Evolutionary conservation across 345 rosid species (phyloP), one percentile per base, ranked within the genome.

Genomic region (Gossypium arboreum): DNA sequence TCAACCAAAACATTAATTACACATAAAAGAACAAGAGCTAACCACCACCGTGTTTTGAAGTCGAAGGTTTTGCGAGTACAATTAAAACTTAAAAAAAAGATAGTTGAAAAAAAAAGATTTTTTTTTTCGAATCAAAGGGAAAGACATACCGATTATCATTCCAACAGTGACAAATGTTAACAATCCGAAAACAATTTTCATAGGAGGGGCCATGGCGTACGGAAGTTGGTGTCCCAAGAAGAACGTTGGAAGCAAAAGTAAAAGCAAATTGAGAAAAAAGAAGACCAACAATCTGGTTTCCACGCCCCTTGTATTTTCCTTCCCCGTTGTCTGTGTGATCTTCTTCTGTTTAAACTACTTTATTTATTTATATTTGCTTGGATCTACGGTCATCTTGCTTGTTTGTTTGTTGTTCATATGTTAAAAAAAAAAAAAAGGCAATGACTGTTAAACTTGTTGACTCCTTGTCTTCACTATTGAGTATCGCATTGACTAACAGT

Each of bases 91-190:
- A 7, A 2, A 1, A 64, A 59, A 44, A 59, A 20, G 6, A 8
- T 17, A 0, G 16, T 4, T 12, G 2, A 16, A 29, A 25, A 1
- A 8, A 9, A 13, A 55, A 0, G 17, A 0, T 1, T 11, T 9
- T 17, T 1, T 44, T 20, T 20, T 20, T 60, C 16, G 6, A 71
- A 60, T 50, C 67, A 60, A 47, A 50, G 18, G 50, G 72, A 58
- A 29, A 57, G 29, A 41, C 63, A 27, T 81, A 94, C 98, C 98
- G 79, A 91, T 84, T 76, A 94, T 89, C 97, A 94, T 94, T 67
- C 98, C 98, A 62, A 87, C 68, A 13, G 97, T 91, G 85, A 94
- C 97, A 81, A 94, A 87, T 51, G 97, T 89, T 47, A 94, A 79
- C 65, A 94, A 89, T 47, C 94, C 97, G 71, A 92, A 80, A 43